phyloP scores from a whole-genome alignment of 2,329 filamentous ascomycete genomes.

The Colletotrichum sp. region DNA sequence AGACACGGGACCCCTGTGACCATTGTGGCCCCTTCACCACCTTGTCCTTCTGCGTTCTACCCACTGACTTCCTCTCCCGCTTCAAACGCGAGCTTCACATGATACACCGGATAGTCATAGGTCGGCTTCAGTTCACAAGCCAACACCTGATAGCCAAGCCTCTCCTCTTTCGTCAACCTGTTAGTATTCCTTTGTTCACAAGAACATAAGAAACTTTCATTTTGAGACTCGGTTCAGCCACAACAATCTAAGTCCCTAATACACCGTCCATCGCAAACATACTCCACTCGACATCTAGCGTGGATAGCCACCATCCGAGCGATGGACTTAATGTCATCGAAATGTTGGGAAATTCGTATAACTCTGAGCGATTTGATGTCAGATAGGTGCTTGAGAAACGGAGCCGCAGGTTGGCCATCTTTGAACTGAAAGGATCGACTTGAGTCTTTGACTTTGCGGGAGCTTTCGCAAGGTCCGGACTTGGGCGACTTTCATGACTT shows the following conservation, averaged over 20 bases:
- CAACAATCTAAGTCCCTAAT: not conserved
- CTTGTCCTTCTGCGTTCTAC: not conserved
- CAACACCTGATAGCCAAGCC: not conserved
- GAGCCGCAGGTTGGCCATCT: rapidly evolving
- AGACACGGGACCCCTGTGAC: no score
- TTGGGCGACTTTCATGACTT: not conserved
- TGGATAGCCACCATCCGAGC: not conserved
- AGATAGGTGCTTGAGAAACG: not conserved
- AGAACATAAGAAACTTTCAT: not conserved
- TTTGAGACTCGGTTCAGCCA: not conserved
- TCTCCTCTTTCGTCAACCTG: not conserved
- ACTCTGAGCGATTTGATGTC: not conserved
- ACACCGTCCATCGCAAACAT: not conserved
- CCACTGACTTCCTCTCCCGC: not conserved
- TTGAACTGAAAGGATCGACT: not conserved
- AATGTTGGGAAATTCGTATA: not conserved
- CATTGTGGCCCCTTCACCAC: no score
- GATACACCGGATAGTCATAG: not conserved
- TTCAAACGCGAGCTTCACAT: not conserved
- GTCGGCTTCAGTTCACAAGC: not conserved
- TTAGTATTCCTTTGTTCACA: not conserved
- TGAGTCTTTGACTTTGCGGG: not conserved
- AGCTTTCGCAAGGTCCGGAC: no score
- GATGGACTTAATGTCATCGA: not conserved
- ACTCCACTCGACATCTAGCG: not conserved